Evolutionary conservation across 106 monocot genomes (phyloP).

Genomic region (Allium cepa): DNA sequence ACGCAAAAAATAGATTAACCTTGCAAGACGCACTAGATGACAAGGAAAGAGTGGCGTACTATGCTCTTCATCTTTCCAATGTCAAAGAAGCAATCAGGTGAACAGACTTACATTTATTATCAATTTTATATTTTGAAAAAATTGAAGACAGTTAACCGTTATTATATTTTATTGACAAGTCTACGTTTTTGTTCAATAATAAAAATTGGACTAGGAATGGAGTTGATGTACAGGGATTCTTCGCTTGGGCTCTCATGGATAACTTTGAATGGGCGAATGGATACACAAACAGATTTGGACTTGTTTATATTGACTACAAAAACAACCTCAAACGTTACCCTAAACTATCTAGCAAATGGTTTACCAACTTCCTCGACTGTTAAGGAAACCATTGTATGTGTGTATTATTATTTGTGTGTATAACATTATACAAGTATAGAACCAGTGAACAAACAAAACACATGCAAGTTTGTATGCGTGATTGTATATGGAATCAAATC

Average conservation of each 20-base stretch:
- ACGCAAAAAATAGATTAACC: not conserved
- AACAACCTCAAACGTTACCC: constrained; percentile 7
- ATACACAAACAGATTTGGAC: constrained; percentile 15
- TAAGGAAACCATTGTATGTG: not conserved
- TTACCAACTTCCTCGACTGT: not conserved
- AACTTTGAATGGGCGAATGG: constrained; percentile 22
- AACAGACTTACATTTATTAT: not conserved
- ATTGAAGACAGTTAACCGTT: no score
- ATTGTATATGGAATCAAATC: no score
- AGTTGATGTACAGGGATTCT: constrained; percentile 17
- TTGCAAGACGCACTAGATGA: constrained; percentile 1
- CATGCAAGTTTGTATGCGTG: no score
- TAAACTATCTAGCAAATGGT: not conserved
- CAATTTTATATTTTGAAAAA: no score
- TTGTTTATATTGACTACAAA: constrained; percentile 14
- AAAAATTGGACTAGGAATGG: not conserved
- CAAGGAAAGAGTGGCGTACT: constrained; percentile 5
- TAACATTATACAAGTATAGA: no score
- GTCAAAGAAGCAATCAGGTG: constrained; percentile 13
- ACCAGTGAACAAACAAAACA: no score
- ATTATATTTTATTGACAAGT: no score
- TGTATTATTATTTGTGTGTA: no score
- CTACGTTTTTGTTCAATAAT: not conserved
- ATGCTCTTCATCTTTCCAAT: constrained; percentile 10
- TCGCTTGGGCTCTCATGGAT: constrained; percentile 17